Conservation (phyloP, 1,284 basidiomycete genomes). For the Malassezia sympodialis region DNA sequence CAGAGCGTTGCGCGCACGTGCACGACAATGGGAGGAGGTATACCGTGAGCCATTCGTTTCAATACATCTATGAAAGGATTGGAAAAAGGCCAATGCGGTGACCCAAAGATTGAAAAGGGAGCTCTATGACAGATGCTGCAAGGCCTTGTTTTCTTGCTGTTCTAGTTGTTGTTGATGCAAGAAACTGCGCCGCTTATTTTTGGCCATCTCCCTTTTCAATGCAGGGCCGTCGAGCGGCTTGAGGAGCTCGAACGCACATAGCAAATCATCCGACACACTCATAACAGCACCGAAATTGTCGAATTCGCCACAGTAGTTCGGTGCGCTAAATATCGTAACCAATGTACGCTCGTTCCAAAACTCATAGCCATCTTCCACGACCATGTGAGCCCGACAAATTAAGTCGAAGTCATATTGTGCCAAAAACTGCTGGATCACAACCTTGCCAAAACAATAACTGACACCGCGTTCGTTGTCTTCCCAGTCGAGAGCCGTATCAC, state of each 20-base stretch:
- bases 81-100: background rate
- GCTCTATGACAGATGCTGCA: background rate
- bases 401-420: slow-evolving; percentile 83
- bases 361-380: slow-evolving; percentile 92
- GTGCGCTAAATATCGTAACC: slow-evolving; percentile 93
- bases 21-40: background rate
- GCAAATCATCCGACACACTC: slow-evolving; percentile 88
- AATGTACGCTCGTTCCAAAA: slow-evolving; percentile 99
- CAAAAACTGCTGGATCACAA: slow-evolving; percentile 90
- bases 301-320: slow-evolving; percentile 88
- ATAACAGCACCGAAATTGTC: slow-evolving; percentile 78
- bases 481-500: slow-evolving; percentile 95
- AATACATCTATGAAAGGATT: background rate
- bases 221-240: slow-evolving; percentile 87
- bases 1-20: background rate
- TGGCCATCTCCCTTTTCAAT: slow-evolving; percentile 96
- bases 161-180: slow-evolving; percentile 5
- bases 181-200: slow-evolving; percentile 82
- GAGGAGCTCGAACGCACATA: slow-evolving; percentile 94
- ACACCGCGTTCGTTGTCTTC: slow-evolving; percentile 99
- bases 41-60: background rate
- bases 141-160: background rate
- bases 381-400: slow-evolving; percentile 99
- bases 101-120: background rate
- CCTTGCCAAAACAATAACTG: slow-evolving; percentile 97